phyloP scores from a whole-genome alignment of 805 yeast species.

The Monosporozyma aerobia region DNA sequence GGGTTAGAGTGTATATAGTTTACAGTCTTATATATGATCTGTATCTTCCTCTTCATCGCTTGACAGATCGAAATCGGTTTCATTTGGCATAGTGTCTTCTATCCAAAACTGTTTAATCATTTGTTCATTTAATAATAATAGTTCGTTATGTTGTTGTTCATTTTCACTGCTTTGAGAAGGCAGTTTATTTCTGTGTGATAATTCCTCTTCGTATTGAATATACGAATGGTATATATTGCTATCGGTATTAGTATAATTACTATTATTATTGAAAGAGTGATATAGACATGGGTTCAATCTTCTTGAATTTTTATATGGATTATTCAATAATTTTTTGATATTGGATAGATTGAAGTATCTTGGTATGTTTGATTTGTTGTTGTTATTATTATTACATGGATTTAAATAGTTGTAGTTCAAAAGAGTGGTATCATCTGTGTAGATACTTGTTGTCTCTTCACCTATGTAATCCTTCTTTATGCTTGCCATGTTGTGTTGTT shows the following conservation, averaged over 20 bases:
- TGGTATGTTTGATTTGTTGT: background rate
- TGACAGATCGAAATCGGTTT: conserved; percentile 25
- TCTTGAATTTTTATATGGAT: conserved; percentile 1
- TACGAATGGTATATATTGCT: conserved; percentile 1
- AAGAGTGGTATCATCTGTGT: background rate
- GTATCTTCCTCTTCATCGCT: conserved; percentile 27
- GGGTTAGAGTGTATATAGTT: background rate
- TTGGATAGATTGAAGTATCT: background rate
- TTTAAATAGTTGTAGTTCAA: background rate
- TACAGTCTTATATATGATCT: too few relatives aligned
- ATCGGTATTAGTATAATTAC: background rate
- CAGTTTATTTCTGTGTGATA: background rate
- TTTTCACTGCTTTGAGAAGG: background rate
- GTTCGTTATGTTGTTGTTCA: background rate
- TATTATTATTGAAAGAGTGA: conserved; percentile 1
- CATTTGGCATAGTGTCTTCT: conserved; percentile 17
- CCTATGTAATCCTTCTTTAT: background rate
- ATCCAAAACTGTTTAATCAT: conserved; percentile 17
- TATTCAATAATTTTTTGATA: background rate
- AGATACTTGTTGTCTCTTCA: background rate
- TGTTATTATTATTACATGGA: background rate
- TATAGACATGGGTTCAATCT: conserved; percentile 6
- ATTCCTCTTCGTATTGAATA: conserved; percentile 4
- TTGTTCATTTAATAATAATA: background rate
- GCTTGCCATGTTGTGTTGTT: background rate